phyloP scores from a whole-genome alignment of 305 asterid genomes.

The Petunia hybrid region DNA sequence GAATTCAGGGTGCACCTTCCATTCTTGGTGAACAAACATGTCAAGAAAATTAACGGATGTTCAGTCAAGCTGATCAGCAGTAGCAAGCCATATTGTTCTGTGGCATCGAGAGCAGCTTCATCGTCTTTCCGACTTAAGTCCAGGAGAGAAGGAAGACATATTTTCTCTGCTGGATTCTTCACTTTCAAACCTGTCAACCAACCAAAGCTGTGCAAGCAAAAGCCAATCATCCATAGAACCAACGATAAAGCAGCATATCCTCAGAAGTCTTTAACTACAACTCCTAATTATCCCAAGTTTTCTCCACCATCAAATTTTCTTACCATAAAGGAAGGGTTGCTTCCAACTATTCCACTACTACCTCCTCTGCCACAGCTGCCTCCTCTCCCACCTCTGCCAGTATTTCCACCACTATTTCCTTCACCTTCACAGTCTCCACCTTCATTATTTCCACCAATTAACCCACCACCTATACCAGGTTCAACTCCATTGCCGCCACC shows the following conservation, averaged over 20 bases:
- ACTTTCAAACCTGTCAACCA: slow-evolving; percentile 76
- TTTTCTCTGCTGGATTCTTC: slow-evolving; percentile 88
- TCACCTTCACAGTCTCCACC: slow-evolving; percentile 42
- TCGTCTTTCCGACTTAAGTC: slow-evolving; percentile 57
- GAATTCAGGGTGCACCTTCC: slow-evolving; percentile 77
- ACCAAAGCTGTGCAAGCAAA: slow-evolving; percentile 65
- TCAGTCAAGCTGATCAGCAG: slow-evolving; percentile 74
- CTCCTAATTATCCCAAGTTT: slow-evolving; percentile 61
- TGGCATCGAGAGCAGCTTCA: slow-evolving; percentile 72
- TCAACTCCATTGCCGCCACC: slow-evolving; percentile 36
- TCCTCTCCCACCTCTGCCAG: slow-evolving; percentile 48
- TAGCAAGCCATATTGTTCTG: slow-evolving; percentile 68
- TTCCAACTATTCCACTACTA: slow-evolving; percentile 49
- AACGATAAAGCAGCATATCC: slow-evolving; percentile 33
- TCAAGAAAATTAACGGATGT: slow-evolving; percentile 66
- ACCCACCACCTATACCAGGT: slow-evolving; percentile 33
- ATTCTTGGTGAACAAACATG: slow-evolving; percentile 67
- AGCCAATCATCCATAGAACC: slow-evolving; percentile 43
- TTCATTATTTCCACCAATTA: slow-evolving; percentile 38
- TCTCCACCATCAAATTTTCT: slow-evolving; percentile 50
- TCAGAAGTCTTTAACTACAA: slow-evolving; percentile 45
- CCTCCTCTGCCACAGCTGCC: slow-evolving; percentile 36
- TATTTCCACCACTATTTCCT: slow-evolving; percentile 43
- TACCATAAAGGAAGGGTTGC: slow-evolving; percentile 32
- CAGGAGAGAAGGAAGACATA: slow-evolving; percentile 59